Evolutionary conservation across 2,329 filamentous ascomycete genomes (phyloP), one percentile per base, ranked within the genome.

Genomic region (Eutypella sp.): DNA sequence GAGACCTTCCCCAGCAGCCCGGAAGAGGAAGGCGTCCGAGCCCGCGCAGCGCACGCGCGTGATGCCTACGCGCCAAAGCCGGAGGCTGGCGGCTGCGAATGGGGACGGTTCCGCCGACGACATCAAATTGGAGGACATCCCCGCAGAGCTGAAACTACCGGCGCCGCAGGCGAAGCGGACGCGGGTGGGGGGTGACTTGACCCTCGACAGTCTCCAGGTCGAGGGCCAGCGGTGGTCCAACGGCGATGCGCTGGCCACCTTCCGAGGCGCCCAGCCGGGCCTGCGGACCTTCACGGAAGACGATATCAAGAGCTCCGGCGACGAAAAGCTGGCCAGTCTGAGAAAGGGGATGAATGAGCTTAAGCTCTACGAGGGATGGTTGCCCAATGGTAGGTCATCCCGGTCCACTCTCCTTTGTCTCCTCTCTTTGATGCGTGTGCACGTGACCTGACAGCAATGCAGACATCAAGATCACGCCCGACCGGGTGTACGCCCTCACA

Each of bases 391-490:
- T 87, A 68, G 49, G 77, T 65, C 29, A 29, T 29, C 25, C 7
- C 25, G 13, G 7, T 13, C 7, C 25, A 29, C 13, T 29, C 25
- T 7, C 7, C 7, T 13, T 25, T 46, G 11, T 18, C 15, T 4
- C n/a, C 9, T 2, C 15, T 8, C 2, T 15, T 39, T n/a, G 10
- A 7, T 24, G 22, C 5, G 22, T 16, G 8, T 39, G 34, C 16
- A 23, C 16, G 34, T 47, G 40, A 29, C 15, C 9, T 33, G 49
- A 42, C 48, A 33, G n/a, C 33, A 37, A 33, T 13, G 2, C 54
- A 89, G 88, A 88, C 44, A 93, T 96, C 58, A 97, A 96, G 62
- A 84, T 96, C 41, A 92, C 87, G 0, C 91, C 90, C 0, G 89
- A 96, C 55, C 74, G 92, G 44, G 79, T 95, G 13, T 99, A 97